Evolutionary conservation across 2,329 filamentous ascomycete species (phyloP), one percentile per base, ranked within the genome.

Genomic region (Talaromyces sp.): DNA sequence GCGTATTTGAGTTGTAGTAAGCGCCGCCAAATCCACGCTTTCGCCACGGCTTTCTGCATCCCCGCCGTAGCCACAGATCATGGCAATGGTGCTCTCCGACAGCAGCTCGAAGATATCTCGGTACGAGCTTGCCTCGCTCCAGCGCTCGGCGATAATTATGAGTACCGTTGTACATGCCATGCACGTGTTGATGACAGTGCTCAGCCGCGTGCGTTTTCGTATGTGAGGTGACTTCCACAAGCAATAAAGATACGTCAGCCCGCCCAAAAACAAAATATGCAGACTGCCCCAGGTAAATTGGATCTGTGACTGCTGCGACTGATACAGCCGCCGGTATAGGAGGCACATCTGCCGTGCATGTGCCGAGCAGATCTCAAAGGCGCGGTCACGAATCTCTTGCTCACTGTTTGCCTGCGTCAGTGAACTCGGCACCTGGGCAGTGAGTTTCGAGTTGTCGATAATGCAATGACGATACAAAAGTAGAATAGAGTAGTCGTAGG

Each of bases 401-500:
- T 60, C 62, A 9, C n/a, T 8, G 10, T 38, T 19, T 31, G 46
- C 53, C 11, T 51, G 57, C 9, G 52, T 21, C 2, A 29, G 12
- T 1, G 41, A 51, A 12, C 21, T 24, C 29, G 27, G 24, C 6
- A 29, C 24, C 21, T 46, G 57, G n/a, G 21, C 32, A 9, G 50
- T 14, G n/a, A n/a, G n/a, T 31, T 54, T 38, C 11, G 50, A 12
- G 26, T n/a, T 50, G 31, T 32, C 48, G 19, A 61, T 64, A 5
- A 66, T 64, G 10, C 57, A 58, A 35, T 61, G 58, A 1, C 74
- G 57, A 56, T 78, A 76, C 0, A 79, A 64, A 2, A 77, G 63
- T 5, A 78, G 65, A 24, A 78, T 71, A 2, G 74, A 73, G 58
- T 78, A 70, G 59, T 76, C 63, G 54, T 77, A 77, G 1, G 72